Base-by-base conservation (phyloP, 148 eudicot species). In the Chenopodium quinoa region DNA sequence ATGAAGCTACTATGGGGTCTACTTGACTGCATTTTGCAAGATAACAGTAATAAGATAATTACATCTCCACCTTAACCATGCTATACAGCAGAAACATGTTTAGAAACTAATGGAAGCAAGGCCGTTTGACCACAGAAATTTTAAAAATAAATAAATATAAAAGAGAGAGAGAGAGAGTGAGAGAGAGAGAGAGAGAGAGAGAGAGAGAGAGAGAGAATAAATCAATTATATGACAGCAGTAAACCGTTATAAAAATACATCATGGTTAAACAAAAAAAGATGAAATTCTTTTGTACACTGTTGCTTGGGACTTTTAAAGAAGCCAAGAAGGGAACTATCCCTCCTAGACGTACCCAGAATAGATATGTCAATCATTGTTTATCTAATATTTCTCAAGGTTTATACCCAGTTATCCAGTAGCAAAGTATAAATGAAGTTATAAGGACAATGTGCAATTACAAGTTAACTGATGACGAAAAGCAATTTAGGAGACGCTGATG, bases 1-100 rank as follows among this genome's bases (percentile, higher is more conserved):
- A 95, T 69, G 98, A 95, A 83, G 98, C 98, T 85, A 95, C 98
- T 31, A 95, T 95, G 60, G 98, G 97, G 88, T 95, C 98, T 84
- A 95, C 98, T 79, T 91, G 85, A 80, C 98, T 95, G 85, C 81
- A 90, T 77, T 74, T 76, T 78, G 48, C 82, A 86, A 29, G 9
- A 74, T 79, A 69, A 29, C 7, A 40, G 63, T 10, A 44, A 22
- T 73, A 22, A 66, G 58, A 54, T 44, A 56, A n/a, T 40, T 60
- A 58, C 22, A 60, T 44, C 48, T 56, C 25, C 60, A 76, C 6
- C 56, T 76, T 50, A 75, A 56, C 8, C 56, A 79, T 68, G 37
- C 37, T 34, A 77, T 23, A 31, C n/a, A 27, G 50, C 7, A 54
- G 23, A 67, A 37, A 16, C 48, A 27, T 34, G 25, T 76, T 13